Evolutionary conservation across 257 asterid genomes (phyloP).

Genomic region (Dorcoceras hygrometricum): DNA sequence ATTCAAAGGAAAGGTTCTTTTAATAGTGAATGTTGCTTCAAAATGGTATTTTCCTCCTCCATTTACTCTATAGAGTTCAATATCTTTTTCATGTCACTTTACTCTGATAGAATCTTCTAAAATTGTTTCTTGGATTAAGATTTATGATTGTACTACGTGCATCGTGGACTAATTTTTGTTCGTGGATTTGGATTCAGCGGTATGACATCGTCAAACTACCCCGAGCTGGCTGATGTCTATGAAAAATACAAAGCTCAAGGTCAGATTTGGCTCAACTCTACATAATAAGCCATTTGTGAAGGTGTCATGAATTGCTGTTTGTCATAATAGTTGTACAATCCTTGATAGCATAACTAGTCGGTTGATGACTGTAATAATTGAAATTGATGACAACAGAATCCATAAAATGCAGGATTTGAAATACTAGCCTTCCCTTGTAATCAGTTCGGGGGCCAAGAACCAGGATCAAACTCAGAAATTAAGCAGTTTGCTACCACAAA

Average conservation of each 20-base stretch:
- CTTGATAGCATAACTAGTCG: not conserved
- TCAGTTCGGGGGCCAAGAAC: constrained; percentile 97
- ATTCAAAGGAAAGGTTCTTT: constrained; percentile 73
- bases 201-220: constrained; percentile 79
- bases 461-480: constrained; percentile 81
- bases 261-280: constrained; percentile 29
- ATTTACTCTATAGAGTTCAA: not conserved
- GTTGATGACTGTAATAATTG: not conserved
- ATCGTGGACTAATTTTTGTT: constrained; percentile 31
- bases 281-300: not conserved
- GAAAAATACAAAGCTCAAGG: constrained; percentile 90
- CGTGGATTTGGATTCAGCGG: constrained; percentile 59
- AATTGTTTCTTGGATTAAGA: constrained; percentile 11
- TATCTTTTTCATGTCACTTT: not conserved
- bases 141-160: not conserved
- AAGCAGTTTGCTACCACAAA: constrained; percentile 86
- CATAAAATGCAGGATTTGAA: constrained; percentile 64
- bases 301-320: too few species aligned
- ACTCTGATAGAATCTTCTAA: constrained; percentile 11
- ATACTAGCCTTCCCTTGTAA: constrained; percentile 94
- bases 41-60: constrained; percentile 57
- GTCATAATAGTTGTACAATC: too few species aligned
- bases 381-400: not conserved
- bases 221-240: constrained; percentile 74
- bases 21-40: constrained; percentile 94